Evolutionary conservation across 169 alveolate species (phyloP).

Genomic region (Eimeria sp.): DNA sequence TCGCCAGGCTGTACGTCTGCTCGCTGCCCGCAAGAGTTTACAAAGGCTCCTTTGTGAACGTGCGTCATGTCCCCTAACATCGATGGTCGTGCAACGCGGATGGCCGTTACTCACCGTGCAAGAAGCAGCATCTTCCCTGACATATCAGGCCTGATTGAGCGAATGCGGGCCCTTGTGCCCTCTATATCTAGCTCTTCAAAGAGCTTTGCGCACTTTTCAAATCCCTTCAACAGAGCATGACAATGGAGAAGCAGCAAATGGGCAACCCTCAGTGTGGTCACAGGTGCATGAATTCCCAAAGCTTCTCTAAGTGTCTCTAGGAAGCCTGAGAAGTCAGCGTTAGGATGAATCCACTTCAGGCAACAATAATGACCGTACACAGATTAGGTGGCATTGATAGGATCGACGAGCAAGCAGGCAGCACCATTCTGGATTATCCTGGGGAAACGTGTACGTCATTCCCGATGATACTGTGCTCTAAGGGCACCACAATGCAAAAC

Average conservation of each 20-base stretch:
- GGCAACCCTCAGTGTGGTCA: not conserved
- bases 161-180: slow-evolving; percentile 76
- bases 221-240: slow-evolving; percentile 51
- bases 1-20: not conserved
- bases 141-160: slow-evolving; percentile 79
- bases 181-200: slow-evolving; percentile 80
- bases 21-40: not conserved
- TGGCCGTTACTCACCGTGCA: slow-evolving; percentile 30
- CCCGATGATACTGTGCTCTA: not conserved
- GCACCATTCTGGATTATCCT: not conserved
- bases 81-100: not conserved
- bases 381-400: not conserved
- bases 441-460: not conserved
- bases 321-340: not conserved
- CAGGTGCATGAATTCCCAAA: not conserved
- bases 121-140: slow-evolving; percentile 84
- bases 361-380: not conserved
- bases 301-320: not conserved
- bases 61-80: not conserved
- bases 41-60: not conserved
- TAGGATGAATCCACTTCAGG: not conserved
- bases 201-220: slow-evolving; percentile 71
- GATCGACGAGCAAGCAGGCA: not conserved
- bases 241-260: not conserved
- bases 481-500: not conserved